phyloP scores from a whole-genome alignment of 1,284 basidiomycete genomes.

The Austroboletus niveus region DNA sequence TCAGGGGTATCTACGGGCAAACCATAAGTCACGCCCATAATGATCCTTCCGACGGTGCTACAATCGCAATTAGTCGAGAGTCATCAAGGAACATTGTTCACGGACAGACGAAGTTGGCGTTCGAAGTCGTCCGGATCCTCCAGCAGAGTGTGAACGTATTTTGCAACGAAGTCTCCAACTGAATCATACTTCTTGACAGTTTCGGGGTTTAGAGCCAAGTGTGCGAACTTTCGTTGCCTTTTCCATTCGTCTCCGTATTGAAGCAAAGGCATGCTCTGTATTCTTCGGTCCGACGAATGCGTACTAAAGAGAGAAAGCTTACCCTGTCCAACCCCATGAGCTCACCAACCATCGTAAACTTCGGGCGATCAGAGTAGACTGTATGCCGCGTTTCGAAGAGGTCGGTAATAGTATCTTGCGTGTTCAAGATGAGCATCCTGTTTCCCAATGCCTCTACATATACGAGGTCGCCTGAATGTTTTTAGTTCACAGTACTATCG shows the following conservation, averaged over 20 bases:
- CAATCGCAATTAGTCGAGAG: background rate
- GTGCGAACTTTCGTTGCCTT: slow-evolving; percentile 22
- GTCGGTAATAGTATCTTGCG: slow-evolving; percentile 30
- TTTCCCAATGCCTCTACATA: slow-evolving; percentile 30
- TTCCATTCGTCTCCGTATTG: slow-evolving; percentile 27
- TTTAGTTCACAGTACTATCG: too few species aligned
- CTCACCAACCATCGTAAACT: slow-evolving; percentile 35
- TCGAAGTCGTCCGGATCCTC: slow-evolving; percentile 23
- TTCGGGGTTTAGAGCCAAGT: slow-evolving; percentile 21
- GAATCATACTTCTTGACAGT: slow-evolving; percentile 25
- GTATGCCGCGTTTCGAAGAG: slow-evolving; percentile 33
- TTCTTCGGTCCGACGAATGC: background rate
- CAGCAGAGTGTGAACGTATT: slow-evolving; percentile 15
- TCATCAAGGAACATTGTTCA: background rate
- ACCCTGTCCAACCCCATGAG: slow-evolving; percentile 35
- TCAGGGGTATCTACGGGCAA: slow-evolving; percentile 17
- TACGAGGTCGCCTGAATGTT: slow-evolving; percentile 25
- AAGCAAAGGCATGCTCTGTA: slow-evolving; percentile 23
- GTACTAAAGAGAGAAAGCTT: background rate
- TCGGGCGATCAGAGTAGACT: slow-evolving; percentile 37
- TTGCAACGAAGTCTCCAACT: slow-evolving; percentile 20
- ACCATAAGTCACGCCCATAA: slow-evolving; percentile 30
- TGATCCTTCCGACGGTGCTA: slow-evolving; percentile 24
- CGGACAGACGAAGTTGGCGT: slow-evolving; percentile 27
- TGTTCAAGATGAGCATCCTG: slow-evolving; percentile 34